Conservation (phyloP, 2,329 filamentous ascomycete species). For the Cylindrodendrum hubeiense region DNA sequence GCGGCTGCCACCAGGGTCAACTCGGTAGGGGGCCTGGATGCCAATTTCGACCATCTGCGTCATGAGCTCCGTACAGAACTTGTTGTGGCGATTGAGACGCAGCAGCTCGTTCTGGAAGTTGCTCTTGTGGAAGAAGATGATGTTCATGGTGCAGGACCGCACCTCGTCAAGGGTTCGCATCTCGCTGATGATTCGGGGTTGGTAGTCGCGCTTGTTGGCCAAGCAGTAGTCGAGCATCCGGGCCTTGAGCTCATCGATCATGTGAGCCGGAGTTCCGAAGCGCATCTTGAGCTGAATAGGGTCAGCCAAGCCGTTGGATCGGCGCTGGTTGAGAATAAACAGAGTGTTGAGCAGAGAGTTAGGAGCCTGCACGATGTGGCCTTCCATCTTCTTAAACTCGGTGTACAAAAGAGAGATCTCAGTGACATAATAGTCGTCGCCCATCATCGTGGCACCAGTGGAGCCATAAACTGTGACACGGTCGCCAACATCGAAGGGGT, state of each 20-base stretch:
- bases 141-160: conserved; percentile 87
- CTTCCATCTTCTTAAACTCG: conserved; percentile 99
- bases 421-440: conserved; percentile 96
- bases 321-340: conserved; percentile 94
- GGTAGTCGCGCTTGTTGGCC: conserved; percentile 90
- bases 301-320: conserved; percentile 89
- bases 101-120: conserved; percentile 97
- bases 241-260: conserved; percentile 85
- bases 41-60: conserved; percentile 84
- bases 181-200: conserved; percentile 87
- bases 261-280: conserved; percentile 85
- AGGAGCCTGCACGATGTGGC: conserved; percentile 93
- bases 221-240: conserved; percentile 86
- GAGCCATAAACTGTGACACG: conserved; percentile 93
- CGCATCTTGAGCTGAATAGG: conserved; percentile 86
- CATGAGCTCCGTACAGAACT: conserved; percentile 94
- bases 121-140: conserved; percentile 97
- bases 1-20: conserved; percentile 75
- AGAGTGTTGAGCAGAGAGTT: conserved; percentile 94
- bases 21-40: conserved; percentile 79
- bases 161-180: conserved; percentile 84
- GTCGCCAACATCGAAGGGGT: conserved; percentile 96
- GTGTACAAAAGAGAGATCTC: conserved; percentile 94
- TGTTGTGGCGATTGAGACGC: conserved; percentile 90
- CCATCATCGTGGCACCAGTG: conserved; percentile 80